Conservation (phyloP, 2,329 filamentous ascomycete genomes). For the Phialophora verrucosa region DNA sequence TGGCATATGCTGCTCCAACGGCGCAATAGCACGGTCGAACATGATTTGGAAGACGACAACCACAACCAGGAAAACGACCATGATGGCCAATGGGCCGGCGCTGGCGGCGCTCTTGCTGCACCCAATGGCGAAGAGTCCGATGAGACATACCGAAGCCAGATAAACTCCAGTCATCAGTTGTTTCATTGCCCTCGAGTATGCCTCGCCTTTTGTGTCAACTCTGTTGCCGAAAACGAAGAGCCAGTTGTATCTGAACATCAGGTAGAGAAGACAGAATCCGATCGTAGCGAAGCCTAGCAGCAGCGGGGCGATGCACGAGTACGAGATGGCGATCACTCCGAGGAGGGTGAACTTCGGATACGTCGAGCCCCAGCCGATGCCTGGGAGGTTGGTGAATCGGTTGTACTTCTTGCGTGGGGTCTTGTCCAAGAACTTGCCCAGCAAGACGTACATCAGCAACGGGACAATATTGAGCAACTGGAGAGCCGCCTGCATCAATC, state of each 20-base stretch:
- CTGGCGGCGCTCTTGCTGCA: constrained; percentile 43
- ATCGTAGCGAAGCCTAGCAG: constrained; percentile 80
- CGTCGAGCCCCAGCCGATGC: constrained; percentile 83
- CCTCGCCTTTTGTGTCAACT: constrained; percentile 85
- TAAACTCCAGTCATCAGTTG: constrained; percentile 86
- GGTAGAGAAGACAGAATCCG: constrained; percentile 79
- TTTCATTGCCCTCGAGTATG: constrained; percentile 83
- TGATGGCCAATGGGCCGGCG: constrained; percentile 73
- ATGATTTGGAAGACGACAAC: constrained; percentile 74
- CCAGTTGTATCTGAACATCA: constrained; percentile 88
- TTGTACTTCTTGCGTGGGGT: constrained; percentile 79
- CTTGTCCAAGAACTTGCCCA: constrained; percentile 41
- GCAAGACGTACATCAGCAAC: constrained; percentile 33
- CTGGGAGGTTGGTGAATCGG: constrained; percentile 73
- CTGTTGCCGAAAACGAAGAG: constrained; percentile 81
- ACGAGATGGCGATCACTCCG: constrained; percentile 83
- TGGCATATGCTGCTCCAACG: constrained; percentile 69
- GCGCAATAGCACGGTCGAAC: constrained; percentile 52
- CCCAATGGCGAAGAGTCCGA: constrained; percentile 79
- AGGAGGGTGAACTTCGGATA: constrained; percentile 85
- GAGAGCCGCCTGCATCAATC: constrained; percentile 68
- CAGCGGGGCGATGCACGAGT: constrained; percentile 84
- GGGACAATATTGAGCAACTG: constrained; percentile 44
- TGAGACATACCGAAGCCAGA: constrained; percentile 79
- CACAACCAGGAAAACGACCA: constrained; percentile 75